Percentiles rank a stretch among this genome's conserved stretches.
Evolutionary conservation across 306 rosid genomes (phyloP).

Genomic region (Biancaea sappan): DNA sequence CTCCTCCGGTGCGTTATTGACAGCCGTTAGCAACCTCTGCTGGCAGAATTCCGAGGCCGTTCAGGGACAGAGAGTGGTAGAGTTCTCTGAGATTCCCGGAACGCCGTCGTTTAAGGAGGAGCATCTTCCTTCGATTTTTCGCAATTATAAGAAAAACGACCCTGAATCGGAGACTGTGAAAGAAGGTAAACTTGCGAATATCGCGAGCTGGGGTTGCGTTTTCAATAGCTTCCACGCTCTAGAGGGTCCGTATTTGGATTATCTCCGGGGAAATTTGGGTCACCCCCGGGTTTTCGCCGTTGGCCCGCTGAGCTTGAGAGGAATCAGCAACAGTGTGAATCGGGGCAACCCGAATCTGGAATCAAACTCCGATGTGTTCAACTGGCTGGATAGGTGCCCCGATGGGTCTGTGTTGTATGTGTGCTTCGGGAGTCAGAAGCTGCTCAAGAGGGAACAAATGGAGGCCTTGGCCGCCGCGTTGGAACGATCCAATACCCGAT

Average conservation of each 20-base stretch:
- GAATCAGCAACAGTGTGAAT: neutral
- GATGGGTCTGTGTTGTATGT: conserved; percentile 57
- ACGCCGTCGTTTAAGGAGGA: conserved; percentile 42
- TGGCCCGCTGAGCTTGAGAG: conserved; percentile 43
- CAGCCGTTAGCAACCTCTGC: conserved; percentile 21
- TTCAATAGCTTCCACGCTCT: conserved; percentile 41
- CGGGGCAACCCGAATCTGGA: neutral
- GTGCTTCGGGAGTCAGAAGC: conserved; percentile 63
- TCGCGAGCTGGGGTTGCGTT: conserved; percentile 44
- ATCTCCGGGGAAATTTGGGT: conserved; percentile 22
- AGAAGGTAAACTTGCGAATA: conserved; percentile 33
- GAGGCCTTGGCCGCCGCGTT: conserved; percentile 55
- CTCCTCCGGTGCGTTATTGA: conserved; percentile 26
- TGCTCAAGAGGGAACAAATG: conserved; percentile 44
- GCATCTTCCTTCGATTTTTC: conserved; percentile 38
- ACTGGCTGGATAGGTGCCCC: conserved; percentile 52
- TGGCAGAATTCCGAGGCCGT: conserved; percentile 9
- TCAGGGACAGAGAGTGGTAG: conserved; percentile 5
- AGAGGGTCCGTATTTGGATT: conserved; percentile 41
- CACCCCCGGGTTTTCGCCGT: conserved; percentile 37
- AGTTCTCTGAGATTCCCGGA: conserved; percentile 43
- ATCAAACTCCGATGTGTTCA: neutral
- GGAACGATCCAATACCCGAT: conserved; percentile 39
- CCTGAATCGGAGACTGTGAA: conserved; percentile 39
- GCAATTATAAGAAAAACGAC: conserved; percentile 13